phyloP scores from a whole-genome alignment of 106 monocot genomes.

The Phalaenopsis aphrodite region DNA sequence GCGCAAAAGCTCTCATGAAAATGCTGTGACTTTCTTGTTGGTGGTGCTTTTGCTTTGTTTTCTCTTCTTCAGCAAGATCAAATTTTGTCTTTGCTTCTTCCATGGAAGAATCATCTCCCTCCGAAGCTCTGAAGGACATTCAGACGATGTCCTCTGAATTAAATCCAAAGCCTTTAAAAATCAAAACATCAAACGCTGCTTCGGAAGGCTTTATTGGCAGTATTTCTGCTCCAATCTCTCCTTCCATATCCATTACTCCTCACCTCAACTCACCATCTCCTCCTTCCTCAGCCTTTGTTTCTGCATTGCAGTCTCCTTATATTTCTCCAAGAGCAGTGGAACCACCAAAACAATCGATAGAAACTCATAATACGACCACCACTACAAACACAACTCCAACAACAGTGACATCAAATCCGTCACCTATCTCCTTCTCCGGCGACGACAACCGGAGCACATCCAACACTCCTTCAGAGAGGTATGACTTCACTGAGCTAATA shows the following conservation, averaged over 20 bases:
- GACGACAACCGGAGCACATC: constrained; percentile 82
- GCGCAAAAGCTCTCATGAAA: not conserved
- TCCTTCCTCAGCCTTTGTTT: constrained; percentile 67
- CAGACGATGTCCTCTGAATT: constrained; percentile 10
- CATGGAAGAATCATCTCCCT: constrained; percentile 29
- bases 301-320: constrained; percentile 67
- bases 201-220: constrained; percentile 8
- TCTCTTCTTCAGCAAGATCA: too few species aligned
- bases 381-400: constrained; percentile 4
- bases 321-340: constrained; percentile 52
- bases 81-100: not conserved
- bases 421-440: constrained; percentile 53
- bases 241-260: constrained; percentile 50
- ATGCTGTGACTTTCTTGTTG: not conserved
- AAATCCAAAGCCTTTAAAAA: constrained; percentile 31
- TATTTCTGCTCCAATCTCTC: constrained; percentile 39
- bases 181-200: constrained; percentile 28
- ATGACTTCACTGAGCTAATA: constrained; percentile 36
- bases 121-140: constrained; percentile 6
- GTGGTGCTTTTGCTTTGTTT: not conserved
- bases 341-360: constrained; percentile 18
- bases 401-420: constrained; percentile 24
- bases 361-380: constrained; percentile 17
- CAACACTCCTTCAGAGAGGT: constrained; percentile 64
- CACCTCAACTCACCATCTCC: constrained; percentile 62